Conservation (phyloP, 169 alveolate genomes). For the Cryptosporidium canis region DNA sequence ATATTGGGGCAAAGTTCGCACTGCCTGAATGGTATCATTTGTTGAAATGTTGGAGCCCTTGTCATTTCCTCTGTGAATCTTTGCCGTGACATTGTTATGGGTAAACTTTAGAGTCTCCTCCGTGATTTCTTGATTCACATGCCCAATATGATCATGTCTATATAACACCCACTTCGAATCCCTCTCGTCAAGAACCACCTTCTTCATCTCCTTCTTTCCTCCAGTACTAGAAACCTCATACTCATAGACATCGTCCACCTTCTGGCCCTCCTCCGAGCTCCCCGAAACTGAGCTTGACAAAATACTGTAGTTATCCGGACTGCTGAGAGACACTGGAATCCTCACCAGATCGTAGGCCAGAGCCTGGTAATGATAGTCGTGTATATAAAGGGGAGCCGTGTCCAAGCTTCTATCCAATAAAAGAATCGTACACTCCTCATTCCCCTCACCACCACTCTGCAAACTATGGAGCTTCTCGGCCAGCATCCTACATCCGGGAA, state of each 20-base stretch:
- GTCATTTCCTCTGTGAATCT: conserved; percentile 73
- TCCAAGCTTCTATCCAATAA: conserved; percentile 82
- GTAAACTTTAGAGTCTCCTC: conserved; percentile 81
- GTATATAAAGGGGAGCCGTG: conserved; percentile 80
- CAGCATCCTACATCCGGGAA: not conserved
- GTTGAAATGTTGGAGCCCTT: conserved; percentile 18
- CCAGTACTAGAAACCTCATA: conserved; percentile 74
- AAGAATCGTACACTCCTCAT: conserved; percentile 72
- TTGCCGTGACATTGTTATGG: conserved; percentile 73
- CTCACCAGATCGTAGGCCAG: conserved; percentile 81
- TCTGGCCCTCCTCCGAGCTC: not conserved
- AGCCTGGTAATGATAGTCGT: conserved; percentile 86
- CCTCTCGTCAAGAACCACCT: conserved; percentile 76
- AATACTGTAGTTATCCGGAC: not conserved
- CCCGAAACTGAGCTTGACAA: not conserved
- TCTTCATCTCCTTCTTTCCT: conserved; percentile 76
- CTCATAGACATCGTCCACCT: conserved; percentile 58
- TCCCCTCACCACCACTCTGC: conserved; percentile 25
- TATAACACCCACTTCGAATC: conserved; percentile 81
- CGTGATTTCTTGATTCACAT: conserved; percentile 80
- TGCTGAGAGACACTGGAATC: conserved; percentile 59
- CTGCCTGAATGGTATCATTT: conserved; percentile 77
- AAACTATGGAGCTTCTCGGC: conserved; percentile 31
- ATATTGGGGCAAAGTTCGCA: conserved; percentile 80
- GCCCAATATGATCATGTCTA: conserved; percentile 83